phyloP scores from a whole-genome alignment of 169 alveolate species.

The Perkinsus olseni region DNA sequence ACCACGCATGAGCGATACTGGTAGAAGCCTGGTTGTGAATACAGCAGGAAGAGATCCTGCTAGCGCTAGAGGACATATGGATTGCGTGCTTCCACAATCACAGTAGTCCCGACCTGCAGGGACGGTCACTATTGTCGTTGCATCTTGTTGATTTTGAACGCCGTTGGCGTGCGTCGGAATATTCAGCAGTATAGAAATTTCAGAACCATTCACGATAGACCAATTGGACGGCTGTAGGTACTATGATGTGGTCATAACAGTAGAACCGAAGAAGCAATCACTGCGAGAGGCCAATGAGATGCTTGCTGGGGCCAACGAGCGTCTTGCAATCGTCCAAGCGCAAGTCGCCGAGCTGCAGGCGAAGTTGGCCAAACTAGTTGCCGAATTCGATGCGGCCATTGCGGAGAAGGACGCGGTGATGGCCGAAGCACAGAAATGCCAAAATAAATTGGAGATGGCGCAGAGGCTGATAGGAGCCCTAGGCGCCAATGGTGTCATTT shows the following conservation, averaged over 20 bases:
- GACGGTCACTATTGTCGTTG: too few relatives aligned
- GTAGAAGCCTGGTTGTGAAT: too few relatives aligned
- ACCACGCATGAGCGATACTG: too few relatives aligned
- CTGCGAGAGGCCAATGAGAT: slow-evolving; percentile 74
- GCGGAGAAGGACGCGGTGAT: slow-evolving; percentile 83
- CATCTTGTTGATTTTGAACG: too few relatives aligned
- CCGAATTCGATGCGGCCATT: slow-evolving; percentile 75
- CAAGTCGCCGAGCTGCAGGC: slow-evolving; percentile 65
- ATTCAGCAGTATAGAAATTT: too few relatives aligned
- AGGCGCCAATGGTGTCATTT: slow-evolving; percentile 83
- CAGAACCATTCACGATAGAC: too few relatives aligned
- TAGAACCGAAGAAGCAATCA: slow-evolving; percentile 85
- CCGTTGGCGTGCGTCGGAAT: too few relatives aligned
- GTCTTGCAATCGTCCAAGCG: slow-evolving; percentile 76
- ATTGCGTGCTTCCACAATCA: too few relatives aligned
- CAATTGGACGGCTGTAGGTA: slow-evolving; percentile 38
- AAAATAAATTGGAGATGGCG: slow-evolving; percentile 82
- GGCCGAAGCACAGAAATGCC: slow-evolving; percentile 81
- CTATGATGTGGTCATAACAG: slow-evolving; percentile 80
- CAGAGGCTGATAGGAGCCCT: slow-evolving; percentile 82
- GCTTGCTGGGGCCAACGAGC: slow-evolving; percentile 80
- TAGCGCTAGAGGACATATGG: too few relatives aligned
- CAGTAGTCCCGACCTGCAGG: too few relatives aligned
- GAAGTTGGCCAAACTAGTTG: slow-evolving; percentile 58
- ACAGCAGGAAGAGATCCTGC: too few relatives aligned